These are phyloP conservation scores for Calonectria naviculata DNA, from an alignment of 2,329 filamentous ascomycete species.

Conservation along the genomic window DNA sequence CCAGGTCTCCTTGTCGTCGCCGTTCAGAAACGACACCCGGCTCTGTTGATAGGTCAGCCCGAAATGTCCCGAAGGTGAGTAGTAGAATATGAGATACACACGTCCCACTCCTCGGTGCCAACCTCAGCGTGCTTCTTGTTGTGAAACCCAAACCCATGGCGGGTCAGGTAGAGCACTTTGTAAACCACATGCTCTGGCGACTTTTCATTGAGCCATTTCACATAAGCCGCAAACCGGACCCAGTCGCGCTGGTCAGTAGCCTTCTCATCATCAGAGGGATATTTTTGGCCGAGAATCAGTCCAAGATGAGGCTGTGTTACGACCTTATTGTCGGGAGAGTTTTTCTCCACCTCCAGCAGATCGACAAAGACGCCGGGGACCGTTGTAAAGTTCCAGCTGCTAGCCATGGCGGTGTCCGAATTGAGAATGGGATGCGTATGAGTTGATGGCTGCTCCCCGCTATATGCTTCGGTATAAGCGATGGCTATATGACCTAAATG, in stretches of 20 bases:
- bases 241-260: slow-evolving; percentile 56
- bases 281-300: slow-evolving; percentile 59
- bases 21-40: slow-evolving; percentile 52
- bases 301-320: slow-evolving; percentile 62
- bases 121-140: slow-evolving; percentile 65
- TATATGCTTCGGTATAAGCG: neutral
- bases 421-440: neutral
- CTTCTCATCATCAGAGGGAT: slow-evolving; percentile 52
- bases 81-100: slow-evolving; percentile 31
- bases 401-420: slow-evolving; percentile 23
- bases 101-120: slow-evolving; percentile 67
- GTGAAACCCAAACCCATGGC: slow-evolving; percentile 66
- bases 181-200: slow-evolving; percentile 58
- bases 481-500: neutral
- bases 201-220: slow-evolving; percentile 57
- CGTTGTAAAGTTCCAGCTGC: slow-evolving; percentile 37
- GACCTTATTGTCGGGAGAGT: slow-evolving; percentile 44
- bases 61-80: rapidly evolving
- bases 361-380: slow-evolving; percentile 56
- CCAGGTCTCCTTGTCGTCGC: slow-evolving; percentile 52
- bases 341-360: slow-evolving; percentile 43
- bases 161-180: slow-evolving; percentile 64
- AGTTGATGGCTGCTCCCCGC: too few species aligned
- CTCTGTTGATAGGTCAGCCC: slow-evolving; percentile 31
- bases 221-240: slow-evolving; percentile 60